phyloP scores from a whole-genome alignment of 176 grass and related monocot genomes.

The Thinopyrum elongatum region DNA sequence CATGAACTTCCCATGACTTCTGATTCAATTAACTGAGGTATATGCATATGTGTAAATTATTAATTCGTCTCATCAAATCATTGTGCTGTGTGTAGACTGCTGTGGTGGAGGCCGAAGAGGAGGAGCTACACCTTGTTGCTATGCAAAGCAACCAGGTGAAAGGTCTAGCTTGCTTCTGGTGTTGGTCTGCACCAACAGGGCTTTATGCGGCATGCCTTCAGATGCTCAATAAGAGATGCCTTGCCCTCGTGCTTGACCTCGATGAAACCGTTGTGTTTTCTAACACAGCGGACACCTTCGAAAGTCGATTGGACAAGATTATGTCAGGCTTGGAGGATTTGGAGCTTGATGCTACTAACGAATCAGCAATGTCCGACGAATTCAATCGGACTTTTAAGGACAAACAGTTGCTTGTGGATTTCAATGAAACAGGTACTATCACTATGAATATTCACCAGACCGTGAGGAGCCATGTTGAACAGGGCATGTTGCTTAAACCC shows the following conservation, averaged over 20 bases:
- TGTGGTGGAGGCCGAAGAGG: conserved; percentile 38
- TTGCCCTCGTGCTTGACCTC: conserved; percentile 62
- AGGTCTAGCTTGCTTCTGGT: conserved; percentile 70
- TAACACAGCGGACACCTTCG: conserved; percentile 57
- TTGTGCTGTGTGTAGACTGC: conserved; percentile 40
- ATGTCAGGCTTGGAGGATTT: conserved; percentile 31
- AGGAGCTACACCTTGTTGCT: conserved; percentile 62
- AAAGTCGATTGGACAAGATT: conserved; percentile 42
- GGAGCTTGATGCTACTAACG: conserved; percentile 40
- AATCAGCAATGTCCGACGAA: conserved; percentile 44
- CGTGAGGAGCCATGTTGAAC: conserved; percentile 41
- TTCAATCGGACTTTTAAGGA: conserved; percentile 50
- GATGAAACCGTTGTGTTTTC: conserved; percentile 59
- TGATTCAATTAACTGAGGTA: neutral
- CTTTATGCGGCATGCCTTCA: conserved; percentile 43
- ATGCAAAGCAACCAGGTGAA: conserved; percentile 59
- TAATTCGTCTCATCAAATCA: neutral
- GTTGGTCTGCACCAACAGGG: conserved; percentile 46
- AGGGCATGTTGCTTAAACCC: neutral
- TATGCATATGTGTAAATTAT: neutral
- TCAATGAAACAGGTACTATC: conserved; percentile 35
- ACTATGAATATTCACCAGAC: conserved; percentile 1
- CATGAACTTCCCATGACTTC: neutral
- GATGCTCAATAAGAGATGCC: conserved; percentile 59
- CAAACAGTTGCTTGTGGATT: conserved; percentile 47